Conservation (phyloP, 176 grass and related monocot species). For the Oryza nivara region DNA sequence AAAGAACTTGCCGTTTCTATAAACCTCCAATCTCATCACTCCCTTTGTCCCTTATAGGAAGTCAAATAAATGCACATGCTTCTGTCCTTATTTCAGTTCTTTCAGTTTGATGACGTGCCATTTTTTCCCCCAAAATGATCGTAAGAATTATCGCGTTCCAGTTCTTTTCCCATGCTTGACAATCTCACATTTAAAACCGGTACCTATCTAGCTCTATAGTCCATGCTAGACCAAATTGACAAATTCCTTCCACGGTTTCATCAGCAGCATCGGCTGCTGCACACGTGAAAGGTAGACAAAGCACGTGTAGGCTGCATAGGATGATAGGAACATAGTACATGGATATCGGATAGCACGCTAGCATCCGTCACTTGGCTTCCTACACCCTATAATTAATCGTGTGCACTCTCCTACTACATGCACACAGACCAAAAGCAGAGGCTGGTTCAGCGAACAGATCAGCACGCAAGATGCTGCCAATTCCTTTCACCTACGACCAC, state of each 20-base stretch:
- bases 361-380: constrained; percentile 5
- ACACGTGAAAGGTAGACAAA: background rate
- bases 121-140: background rate
- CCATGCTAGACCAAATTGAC: background rate
- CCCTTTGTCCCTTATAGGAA: background rate
- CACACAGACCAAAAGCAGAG: constrained; percentile 6
- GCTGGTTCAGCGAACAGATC: background rate
- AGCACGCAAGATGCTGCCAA: constrained; percentile 9
- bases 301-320: background rate
- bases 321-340: background rate
- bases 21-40: background rate
- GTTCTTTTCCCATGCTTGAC: background rate
- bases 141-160: background rate
- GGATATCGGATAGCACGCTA: background rate
- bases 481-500: background rate
- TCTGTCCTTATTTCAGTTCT: background rate
- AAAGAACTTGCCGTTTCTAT: background rate
- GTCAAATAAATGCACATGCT: background rate
- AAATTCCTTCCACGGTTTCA: background rate
- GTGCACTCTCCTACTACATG: background rate
- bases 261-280: background rate
- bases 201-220: too few relatives aligned
- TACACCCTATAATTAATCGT: background rate
- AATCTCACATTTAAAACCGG: background rate
- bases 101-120: background rate